Evolutionary conservation across 2,329 filamentous ascomycete species (phyloP).

Genomic region (Amauroascus verrucosus): DNA sequence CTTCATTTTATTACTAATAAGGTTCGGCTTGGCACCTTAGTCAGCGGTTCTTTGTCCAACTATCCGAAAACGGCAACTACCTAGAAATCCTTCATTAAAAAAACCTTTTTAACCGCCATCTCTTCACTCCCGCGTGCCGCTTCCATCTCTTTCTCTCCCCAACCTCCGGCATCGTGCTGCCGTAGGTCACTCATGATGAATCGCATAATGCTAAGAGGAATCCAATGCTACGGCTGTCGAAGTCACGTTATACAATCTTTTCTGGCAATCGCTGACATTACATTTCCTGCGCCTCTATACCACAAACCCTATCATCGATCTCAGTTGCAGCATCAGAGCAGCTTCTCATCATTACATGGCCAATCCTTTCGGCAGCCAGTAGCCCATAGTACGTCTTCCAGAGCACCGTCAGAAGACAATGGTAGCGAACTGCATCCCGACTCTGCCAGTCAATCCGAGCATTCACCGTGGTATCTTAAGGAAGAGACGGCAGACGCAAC

Average conservation of each 20-base stretch:
- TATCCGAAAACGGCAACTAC: slow-evolving; percentile 8
- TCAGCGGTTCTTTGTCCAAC: slow-evolving; percentile 1
- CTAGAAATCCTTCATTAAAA: neutral
- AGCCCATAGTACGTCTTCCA: neutral
- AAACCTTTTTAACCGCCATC: slow-evolving; percentile 1
- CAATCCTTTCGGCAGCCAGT: slow-evolving; percentile 1
- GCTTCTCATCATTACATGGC: slow-evolving; percentile 7
- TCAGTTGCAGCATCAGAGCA: slow-evolving; percentile 7
- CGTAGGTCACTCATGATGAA: slow-evolving; percentile 22
- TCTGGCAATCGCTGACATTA: slow-evolving; percentile 22
- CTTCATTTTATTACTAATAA: neutral
- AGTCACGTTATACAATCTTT: slow-evolving; percentile 25
- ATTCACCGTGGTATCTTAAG: slow-evolving; percentile 77
- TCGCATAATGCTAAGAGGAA: slow-evolving; percentile 24
- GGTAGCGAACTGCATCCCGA: slow-evolving; percentile 7
- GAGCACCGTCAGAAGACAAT: slow-evolving; percentile 6
- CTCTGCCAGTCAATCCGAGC: slow-evolving; percentile 11
- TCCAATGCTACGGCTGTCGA: slow-evolving; percentile 25
- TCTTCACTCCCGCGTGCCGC: neutral
- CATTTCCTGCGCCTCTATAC: slow-evolving; percentile 18
- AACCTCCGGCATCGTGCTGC: neutral
- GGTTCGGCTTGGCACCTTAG: neutral
- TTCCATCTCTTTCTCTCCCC: neutral
- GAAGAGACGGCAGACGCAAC: slow-evolving; percentile 44
- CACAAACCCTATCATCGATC: slow-evolving; percentile 8